Conservation (phyloP, 768 basidiomycete species). For the Boletus rubroflammeus region DNA sequence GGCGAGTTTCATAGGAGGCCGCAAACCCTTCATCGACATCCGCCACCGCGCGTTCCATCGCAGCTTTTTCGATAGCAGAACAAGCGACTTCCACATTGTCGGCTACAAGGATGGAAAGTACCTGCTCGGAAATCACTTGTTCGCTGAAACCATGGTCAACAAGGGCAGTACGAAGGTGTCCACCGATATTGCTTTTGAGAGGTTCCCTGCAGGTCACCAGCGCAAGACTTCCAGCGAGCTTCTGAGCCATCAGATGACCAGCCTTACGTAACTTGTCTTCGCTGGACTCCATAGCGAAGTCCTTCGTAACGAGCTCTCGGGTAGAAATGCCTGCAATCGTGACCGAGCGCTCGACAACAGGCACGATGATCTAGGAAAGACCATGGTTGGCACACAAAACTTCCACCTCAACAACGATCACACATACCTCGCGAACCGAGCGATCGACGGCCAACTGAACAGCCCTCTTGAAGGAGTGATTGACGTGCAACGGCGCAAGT, state of each 20-base stretch:
- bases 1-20: conserved; percentile 75
- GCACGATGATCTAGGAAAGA: conserved; percentile 75
- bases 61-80: conserved; percentile 92
- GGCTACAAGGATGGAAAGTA: conserved; percentile 72
- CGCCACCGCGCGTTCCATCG: conserved; percentile 90
- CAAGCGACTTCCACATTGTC: conserved; percentile 95
- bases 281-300: conserved; percentile 89
- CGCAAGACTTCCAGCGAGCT: conserved; percentile 92
- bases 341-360: conserved; percentile 96
- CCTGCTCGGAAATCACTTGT: conserved; percentile 78
- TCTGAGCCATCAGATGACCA: conserved; percentile 94
- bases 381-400: not conserved
- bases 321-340: conserved; percentile 99
- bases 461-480: conserved; percentile 84
- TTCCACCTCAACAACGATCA: not conserved
- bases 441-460: conserved; percentile 89
- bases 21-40: conserved; percentile 92
- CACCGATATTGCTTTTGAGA: conserved; percentile 84
- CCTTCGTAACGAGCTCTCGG: conserved; percentile 90
- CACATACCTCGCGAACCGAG: conserved; percentile 83
- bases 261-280: conserved; percentile 90
- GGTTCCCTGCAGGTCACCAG: conserved; percentile 99
- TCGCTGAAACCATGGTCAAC: conserved; percentile 88
- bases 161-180: conserved; percentile 80
- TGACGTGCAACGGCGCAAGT: conserved; percentile 68